Conservation (phyloP, 2,329 filamentous ascomycete species). For the Sarocladium strictum region DNA sequence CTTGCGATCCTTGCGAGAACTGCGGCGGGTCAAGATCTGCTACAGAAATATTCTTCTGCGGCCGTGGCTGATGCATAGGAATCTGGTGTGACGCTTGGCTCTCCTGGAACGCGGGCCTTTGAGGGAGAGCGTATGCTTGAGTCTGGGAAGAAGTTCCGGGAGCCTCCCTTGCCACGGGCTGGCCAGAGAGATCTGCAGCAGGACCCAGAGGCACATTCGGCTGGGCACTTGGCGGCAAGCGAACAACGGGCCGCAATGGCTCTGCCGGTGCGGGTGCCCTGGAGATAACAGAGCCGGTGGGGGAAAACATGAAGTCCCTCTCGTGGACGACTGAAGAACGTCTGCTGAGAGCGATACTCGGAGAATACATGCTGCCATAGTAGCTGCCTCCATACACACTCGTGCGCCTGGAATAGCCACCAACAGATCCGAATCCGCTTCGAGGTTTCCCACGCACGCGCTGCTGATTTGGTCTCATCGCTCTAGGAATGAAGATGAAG, state of each 20-base stretch:
- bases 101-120: slow-evolving; percentile 53
- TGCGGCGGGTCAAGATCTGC: slow-evolving; percentile 86
- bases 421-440: slow-evolving; percentile 62
- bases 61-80: slow-evolving; percentile 89
- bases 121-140: slow-evolving; percentile 52
- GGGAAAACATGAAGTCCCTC: slow-evolving; percentile 72
- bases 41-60: slow-evolving; percentile 90
- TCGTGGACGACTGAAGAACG: slow-evolving; percentile 67
- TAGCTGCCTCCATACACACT: slow-evolving; percentile 69
- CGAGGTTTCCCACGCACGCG: slow-evolving; percentile 64
- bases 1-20: slow-evolving; percentile 53
- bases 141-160: slow-evolving; percentile 38
- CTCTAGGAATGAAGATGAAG: slow-evolving; percentile 96
- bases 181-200: background rate
- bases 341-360: slow-evolving; percentile 81
- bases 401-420: slow-evolving; percentile 69
- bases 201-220: slow-evolving; percentile 15
- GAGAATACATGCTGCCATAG: slow-evolving; percentile 74
- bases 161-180: background rate
- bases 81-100: slow-evolving; percentile 42
- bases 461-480: slow-evolving; percentile 88
- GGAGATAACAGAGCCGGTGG: slow-evolving; percentile 71
- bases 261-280: slow-evolving; percentile 58
- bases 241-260: slow-evolving; percentile 65
- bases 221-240: slow-evolving; percentile 62